Conservation (phyloP, 768 basidiomycete genomes). For the Hericium rajendrae region DNA sequence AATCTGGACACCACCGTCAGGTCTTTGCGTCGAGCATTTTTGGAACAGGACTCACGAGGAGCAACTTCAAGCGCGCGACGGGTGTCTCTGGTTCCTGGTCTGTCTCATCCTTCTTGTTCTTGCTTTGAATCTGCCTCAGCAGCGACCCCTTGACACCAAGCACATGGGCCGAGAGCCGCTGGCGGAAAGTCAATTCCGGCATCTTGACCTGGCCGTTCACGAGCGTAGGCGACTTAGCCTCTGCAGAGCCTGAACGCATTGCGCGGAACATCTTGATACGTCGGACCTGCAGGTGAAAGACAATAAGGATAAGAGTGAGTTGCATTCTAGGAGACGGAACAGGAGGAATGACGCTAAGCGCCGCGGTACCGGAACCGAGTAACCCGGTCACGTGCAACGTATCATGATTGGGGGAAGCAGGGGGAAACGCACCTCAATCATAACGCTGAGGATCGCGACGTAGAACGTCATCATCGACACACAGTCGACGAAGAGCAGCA, state of each 20-base stretch:
- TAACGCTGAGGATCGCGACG: slow-evolving; percentile 80
- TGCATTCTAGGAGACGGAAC: background rate
- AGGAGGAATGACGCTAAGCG: slow-evolving; percentile 1
- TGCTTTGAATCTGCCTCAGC: slow-evolving; percentile 24
- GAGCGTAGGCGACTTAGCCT: slow-evolving; percentile 11
- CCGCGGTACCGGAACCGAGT: background rate
- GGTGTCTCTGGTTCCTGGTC: slow-evolving; percentile 63
- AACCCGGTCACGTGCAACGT: background rate
- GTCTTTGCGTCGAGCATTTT: too few relatives aligned
- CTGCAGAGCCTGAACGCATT: slow-evolving; percentile 26
- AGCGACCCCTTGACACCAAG: slow-evolving; percentile 45
- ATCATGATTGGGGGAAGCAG: background rate
- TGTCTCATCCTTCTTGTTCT: slow-evolving; percentile 31
- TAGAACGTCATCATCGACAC: slow-evolving; percentile 85
- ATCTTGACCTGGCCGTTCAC: slow-evolving; percentile 15
- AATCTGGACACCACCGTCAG: slow-evolving; percentile 36
- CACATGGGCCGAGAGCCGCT: slow-evolving; percentile 20
- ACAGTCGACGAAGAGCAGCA: slow-evolving; percentile 84
- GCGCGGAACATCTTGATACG: slow-evolving; percentile 57
- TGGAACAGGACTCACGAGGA: slow-evolving; percentile 47
- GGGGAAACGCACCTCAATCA: slow-evolving; percentile 70
- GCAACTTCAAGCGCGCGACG: slow-evolving; percentile 78
- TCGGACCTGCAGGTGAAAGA: slow-evolving; percentile 39
- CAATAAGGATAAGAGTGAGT: slow-evolving; percentile 4
- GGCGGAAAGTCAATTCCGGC: slow-evolving; percentile 16